Percentiles rank a stretch among this genome's conserved stretches.
These are phyloP conservation scores for Chloroidium sp. DNA, from an alignment of 163 green algal species.

Conservation along the genomic window DNA sequence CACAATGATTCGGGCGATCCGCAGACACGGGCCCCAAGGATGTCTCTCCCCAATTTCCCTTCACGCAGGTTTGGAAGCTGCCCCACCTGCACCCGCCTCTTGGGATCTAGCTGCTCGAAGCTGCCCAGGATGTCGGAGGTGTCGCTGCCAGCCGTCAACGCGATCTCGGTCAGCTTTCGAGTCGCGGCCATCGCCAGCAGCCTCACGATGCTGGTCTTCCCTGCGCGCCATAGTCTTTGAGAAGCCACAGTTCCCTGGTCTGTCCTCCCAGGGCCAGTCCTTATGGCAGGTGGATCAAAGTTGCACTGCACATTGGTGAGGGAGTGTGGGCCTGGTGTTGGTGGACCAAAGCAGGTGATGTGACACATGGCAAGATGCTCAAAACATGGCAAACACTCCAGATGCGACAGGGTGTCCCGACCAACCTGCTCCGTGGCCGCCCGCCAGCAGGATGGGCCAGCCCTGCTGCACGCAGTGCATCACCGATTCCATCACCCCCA, in stretches of 20 bases:
- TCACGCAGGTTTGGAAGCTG: no score
- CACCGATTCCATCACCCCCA: slow-evolving; percentile 53
- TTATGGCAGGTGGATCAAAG: no score
- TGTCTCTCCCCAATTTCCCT: no score
- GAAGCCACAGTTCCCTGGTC: neutral
- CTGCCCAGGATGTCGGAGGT: slow-evolving; percentile 91
- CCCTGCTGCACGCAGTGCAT: slow-evolving; percentile 36
- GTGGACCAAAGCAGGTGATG: no score
- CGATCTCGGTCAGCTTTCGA: slow-evolving; percentile 65
- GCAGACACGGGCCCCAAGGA: no score
- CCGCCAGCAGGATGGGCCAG: slow-evolving; percentile 89
- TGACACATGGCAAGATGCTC: no score
- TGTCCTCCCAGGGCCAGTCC: no score
- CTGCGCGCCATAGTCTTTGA: neutral
- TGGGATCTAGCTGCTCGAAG: slow-evolving; percentile 86
- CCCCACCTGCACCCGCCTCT: slow-evolving; percentile 29
- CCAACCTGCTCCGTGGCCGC: slow-evolving; percentile 50
- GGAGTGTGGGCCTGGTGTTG: neutral
- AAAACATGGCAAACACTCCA: no score
- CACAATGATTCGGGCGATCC: no score
- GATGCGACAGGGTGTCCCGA: no score
- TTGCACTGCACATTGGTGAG: neutral
- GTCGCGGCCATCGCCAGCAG: slow-evolving; percentile 53
- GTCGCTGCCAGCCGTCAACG: slow-evolving; percentile 80
- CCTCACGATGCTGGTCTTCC: slow-evolving; percentile 52